Conservation (phyloP, 2,329 filamentous ascomycete genomes). For the Trichoderma sp. region DNA sequence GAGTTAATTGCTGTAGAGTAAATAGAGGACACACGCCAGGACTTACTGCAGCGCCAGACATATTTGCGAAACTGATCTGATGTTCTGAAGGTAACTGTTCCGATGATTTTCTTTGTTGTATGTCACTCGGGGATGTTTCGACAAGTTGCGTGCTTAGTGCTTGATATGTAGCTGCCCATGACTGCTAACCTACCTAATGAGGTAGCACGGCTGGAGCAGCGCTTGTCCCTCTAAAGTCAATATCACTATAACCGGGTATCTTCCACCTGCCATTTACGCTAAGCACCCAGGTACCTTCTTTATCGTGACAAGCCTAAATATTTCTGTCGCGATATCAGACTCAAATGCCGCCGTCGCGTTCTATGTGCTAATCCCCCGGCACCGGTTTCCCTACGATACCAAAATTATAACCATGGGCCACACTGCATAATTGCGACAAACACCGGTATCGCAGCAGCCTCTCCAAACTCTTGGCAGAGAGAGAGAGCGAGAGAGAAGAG, state of each 20-base stretch:
- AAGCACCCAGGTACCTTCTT: constrained; percentile 7
- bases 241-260: constrained; percentile 21
- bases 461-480: neutral
- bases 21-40: neutral
- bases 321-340: neutral
- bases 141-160: neutral
- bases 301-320: constrained; percentile 9
- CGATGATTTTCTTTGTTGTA: neutral
- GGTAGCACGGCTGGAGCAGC: neutral
- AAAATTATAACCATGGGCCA: neutral
- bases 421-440: constrained; percentile 1
- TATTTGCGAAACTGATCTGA: constrained; percentile 22
- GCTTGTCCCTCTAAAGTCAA: neutral
- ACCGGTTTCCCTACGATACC: neutral
- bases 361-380: neutral
- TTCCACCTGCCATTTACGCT: constrained; percentile 12
- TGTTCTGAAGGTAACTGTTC: neutral
- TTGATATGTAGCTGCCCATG: neutral
- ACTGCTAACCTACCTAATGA: neutral
- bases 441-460: neutral
- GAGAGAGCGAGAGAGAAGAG: constrained; percentile 8
- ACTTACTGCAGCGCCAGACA: constrained; percentile 36
- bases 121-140: neutral
- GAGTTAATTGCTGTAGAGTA: neutral
- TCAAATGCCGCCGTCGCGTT: neutral